These are phyloP conservation scores for Amanita polypyramis DNA, from an alignment of 768 basidiomycete genomes.

Conservation along the genomic window DNA sequence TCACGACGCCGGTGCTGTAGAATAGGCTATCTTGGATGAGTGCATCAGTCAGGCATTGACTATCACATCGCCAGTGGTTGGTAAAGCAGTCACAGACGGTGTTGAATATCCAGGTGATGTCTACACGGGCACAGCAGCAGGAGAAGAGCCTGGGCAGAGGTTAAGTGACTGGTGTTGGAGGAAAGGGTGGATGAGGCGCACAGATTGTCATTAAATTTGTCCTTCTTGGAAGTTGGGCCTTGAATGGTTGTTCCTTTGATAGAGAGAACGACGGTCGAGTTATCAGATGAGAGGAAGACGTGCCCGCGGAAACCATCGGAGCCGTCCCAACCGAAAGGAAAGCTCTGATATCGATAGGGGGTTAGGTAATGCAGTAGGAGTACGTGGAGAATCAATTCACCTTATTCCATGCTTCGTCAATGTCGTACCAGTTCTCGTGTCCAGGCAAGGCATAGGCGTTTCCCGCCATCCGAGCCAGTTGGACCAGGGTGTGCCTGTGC, in stretches of 20 bases:
- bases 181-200: conserved; percentile 13
- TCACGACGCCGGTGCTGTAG: conserved; percentile 78
- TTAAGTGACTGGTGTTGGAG: neutral
- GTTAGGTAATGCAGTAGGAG: neutral
- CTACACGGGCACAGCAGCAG: conserved; percentile 89
- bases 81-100: conserved; percentile 87
- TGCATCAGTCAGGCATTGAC: conserved; percentile 72
- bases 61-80: conserved; percentile 62
- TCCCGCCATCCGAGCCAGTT: conserved; percentile 80
- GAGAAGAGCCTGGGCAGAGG: conserved; percentile 46
- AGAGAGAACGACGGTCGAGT: conserved; percentile 75
- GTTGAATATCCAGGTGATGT: conserved; percentile 75
- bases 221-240: conserved; percentile 81
- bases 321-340: conserved; percentile 72
- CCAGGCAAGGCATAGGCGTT: conserved; percentile 81
- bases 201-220: conserved; percentile 89
- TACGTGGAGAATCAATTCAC: conserved; percentile 15
- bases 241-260: conserved; percentile 83
- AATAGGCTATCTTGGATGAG: conserved; percentile 87
- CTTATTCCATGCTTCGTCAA: conserved; percentile 65
- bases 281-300: conserved; percentile 70
- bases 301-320: conserved; percentile 82
- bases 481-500: conserved; percentile 68
- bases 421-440: conserved; percentile 69
- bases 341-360: conserved; percentile 39